Evolutionary conservation across 2,329 filamentous ascomycete species (phyloP).

Genomic region (Penicillium sp.): DNA sequence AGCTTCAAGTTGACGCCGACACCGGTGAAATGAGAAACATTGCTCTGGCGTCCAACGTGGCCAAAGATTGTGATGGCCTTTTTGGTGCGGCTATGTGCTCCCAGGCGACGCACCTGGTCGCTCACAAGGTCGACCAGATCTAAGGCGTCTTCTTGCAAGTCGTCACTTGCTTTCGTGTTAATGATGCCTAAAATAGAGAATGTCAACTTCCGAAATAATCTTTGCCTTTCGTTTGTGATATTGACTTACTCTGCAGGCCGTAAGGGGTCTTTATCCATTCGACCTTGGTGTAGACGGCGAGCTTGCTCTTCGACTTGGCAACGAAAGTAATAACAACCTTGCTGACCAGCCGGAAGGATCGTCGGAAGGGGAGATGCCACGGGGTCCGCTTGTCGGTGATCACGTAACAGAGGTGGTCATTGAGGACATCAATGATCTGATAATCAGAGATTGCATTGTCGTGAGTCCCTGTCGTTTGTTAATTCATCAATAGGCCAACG

Average conservation of each 20-base stretch:
- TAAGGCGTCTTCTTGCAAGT: slow-evolving; percentile 53
- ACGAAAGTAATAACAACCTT: slow-evolving; percentile 94
- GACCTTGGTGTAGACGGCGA: slow-evolving; percentile 83
- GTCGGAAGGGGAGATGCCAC: slow-evolving; percentile 83
- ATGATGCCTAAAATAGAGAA: slow-evolving; percentile 45
- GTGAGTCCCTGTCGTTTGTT: slow-evolving; percentile 43
- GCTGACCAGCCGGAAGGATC: slow-evolving; percentile 75
- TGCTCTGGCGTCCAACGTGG: slow-evolving; percentile 46
- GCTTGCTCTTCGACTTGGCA: slow-evolving; percentile 86
- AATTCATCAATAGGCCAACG: slow-evolving; percentile 7
- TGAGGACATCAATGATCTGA: slow-evolving; percentile 81
- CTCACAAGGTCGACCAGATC: slow-evolving; percentile 51
- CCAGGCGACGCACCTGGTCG: slow-evolving; percentile 49
- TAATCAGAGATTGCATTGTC: slow-evolving; percentile 70
- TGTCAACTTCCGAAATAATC: slow-evolving; percentile 4
- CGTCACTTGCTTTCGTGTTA: slow-evolving; percentile 67
- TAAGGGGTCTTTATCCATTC: slow-evolving; percentile 73
- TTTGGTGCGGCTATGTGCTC: slow-evolving; percentile 48
- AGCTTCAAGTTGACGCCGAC: slow-evolving; percentile 33
- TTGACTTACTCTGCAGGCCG: slow-evolving; percentile 43
- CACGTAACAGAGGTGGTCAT: slow-evolving; percentile 71
- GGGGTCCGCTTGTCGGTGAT: slow-evolving; percentile 63
- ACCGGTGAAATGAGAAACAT: slow-evolving; percentile 39
- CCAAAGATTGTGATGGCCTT: slow-evolving; percentile 51
- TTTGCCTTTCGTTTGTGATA: not conserved